Evolutionary conservation across 1,139 yeast species (phyloP).

Genomic region (Lodderomyces oxycetoniae): DNA sequence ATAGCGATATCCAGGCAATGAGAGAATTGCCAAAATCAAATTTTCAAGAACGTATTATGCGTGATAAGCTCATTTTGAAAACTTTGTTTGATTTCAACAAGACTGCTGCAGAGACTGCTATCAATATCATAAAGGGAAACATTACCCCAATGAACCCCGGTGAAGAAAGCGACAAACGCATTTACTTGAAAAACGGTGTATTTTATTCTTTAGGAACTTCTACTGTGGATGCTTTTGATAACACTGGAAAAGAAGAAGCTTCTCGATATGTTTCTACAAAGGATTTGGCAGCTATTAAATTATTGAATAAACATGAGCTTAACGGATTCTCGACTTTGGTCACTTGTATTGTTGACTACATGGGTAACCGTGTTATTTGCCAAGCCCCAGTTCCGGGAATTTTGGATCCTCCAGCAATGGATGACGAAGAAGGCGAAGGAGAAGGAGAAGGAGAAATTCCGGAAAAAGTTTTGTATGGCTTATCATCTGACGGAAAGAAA

Average conservation of each 20-base stretch:
- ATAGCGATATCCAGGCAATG: constrained; percentile 81
- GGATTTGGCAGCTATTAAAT: constrained; percentile 70
- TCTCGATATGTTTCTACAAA: constrained; percentile 77
- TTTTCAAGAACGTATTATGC: constrained; percentile 63
- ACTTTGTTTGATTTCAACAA: constrained; percentile 74
- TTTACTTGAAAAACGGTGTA: constrained; percentile 76
- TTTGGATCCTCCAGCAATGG: constrained; percentile 42
- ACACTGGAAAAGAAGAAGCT: constrained; percentile 78
- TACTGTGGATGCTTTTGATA: constrained; percentile 60
- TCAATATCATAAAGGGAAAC: constrained; percentile 69
- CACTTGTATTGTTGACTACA: constrained; percentile 81
- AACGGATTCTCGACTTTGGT: constrained; percentile 65
- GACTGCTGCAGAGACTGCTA: constrained; percentile 76
- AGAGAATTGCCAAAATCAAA: constrained; percentile 60
- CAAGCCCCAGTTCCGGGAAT: constrained; percentile 99
- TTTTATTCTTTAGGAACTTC: constrained; percentile 82
- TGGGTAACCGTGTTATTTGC: constrained; percentile 83
- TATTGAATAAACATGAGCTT: constrained; percentile 63
- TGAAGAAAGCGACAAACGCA: constrained; percentile 56
- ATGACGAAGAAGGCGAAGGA: constrained; percentile 26
- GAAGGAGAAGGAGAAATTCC: constrained; percentile 25
- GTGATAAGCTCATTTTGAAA: constrained; percentile 72
- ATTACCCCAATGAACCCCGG: constrained; percentile 74
- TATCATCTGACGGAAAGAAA: constrained; percentile 53
- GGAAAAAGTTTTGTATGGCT: constrained; percentile 70